Percentiles rank a stretch among this genome's conserved stretches.
These are phyloP conservation scores for Epichloe glyceriae DNA, from an alignment of 2,329 filamentous ascomycete species.

Conservation along the genomic window DNA sequence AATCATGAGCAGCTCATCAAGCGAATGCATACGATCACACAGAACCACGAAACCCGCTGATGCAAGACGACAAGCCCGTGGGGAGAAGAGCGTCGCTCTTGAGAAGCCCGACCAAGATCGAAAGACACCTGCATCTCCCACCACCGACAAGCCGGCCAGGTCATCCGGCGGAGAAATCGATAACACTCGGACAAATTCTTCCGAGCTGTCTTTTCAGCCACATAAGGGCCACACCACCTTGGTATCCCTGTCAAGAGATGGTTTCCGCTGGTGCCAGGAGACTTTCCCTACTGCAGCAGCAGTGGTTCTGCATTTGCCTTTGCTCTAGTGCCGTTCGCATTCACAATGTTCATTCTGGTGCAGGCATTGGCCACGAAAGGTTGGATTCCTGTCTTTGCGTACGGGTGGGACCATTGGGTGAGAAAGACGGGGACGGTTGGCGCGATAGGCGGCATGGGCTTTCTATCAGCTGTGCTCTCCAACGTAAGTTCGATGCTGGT, in stretches of 20 bases:
- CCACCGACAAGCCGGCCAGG: not conserved
- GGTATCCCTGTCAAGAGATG: slow-evolving; percentile 31
- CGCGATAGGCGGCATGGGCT: slow-evolving; percentile 59
- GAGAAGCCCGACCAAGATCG: not conserved
- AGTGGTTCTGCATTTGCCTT: slow-evolving; percentile 53
- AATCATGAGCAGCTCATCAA: slow-evolving; percentile 4
- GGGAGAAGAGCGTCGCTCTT: not conserved
- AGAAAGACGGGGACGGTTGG: slow-evolving; percentile 55
- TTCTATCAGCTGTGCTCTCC: slow-evolving; percentile 56
- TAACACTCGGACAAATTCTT: not conserved
- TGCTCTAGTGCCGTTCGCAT: slow-evolving; percentile 56
- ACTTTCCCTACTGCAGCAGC: slow-evolving; percentile 59
- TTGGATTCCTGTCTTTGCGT: slow-evolving; percentile 60
- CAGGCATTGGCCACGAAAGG: slow-evolving; percentile 61
- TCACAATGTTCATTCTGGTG: slow-evolving; percentile 63
- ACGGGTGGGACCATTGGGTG: slow-evolving; percentile 65
- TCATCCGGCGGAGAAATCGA: not conserved
- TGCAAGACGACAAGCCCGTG: not conserved
- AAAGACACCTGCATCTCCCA: not conserved
- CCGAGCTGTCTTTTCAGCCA: slow-evolving; percentile 5
- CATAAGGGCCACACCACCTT: slow-evolving; percentile 30
- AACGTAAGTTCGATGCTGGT: slow-evolving; percentile 41
- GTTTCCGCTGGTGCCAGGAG: slow-evolving; percentile 48
- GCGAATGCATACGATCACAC: slow-evolving; percentile 1
- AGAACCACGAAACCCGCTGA: not conserved